Evolutionary conservation across 768 basidiomycete genomes (phyloP).

Genomic region (Tubosaeta sp.): DNA sequence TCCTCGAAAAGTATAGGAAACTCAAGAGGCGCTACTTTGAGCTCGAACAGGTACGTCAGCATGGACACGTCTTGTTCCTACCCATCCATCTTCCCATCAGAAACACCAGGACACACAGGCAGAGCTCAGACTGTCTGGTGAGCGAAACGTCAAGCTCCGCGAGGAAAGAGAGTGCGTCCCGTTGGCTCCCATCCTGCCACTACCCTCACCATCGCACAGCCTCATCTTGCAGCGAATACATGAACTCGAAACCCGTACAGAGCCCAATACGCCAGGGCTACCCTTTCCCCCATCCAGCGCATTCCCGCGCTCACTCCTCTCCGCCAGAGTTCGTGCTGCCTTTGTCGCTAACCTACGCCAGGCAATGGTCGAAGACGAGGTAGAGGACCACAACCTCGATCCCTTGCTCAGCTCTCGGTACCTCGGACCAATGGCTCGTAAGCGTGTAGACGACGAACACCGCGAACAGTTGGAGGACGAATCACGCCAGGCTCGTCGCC

Average conservation of each 20-base stretch:
- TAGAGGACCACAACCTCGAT: constrained; percentile 44
- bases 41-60: constrained; percentile 59
- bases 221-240: constrained; percentile 55
- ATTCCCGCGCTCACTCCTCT: constrained; percentile 46
- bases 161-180: constrained; percentile 58
- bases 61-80: background rate
- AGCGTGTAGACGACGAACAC: constrained; percentile 42
- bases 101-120: constrained; percentile 55
- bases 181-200: background rate
- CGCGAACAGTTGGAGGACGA: constrained; percentile 44
- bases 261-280: constrained; percentile 24
- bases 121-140: constrained; percentile 56
- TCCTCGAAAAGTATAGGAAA: constrained; percentile 58
- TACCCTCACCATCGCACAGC: constrained; percentile 29
- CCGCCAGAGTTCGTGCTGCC: constrained; percentile 38
- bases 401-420: constrained; percentile 45
- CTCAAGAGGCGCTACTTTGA: constrained; percentile 65
- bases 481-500: constrained; percentile 37
- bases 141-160: constrained; percentile 57
- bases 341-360: constrained; percentile 48
- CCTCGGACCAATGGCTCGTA: constrained; percentile 40
- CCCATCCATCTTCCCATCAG: constrained; percentile 28
- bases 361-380: constrained; percentile 41
- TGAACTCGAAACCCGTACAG: constrained; percentile 50
- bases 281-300: constrained; percentile 42